phyloP scores from a whole-genome alignment of 2,329 filamentous ascomycete species.

The Tolypocladium tundrense region DNA sequence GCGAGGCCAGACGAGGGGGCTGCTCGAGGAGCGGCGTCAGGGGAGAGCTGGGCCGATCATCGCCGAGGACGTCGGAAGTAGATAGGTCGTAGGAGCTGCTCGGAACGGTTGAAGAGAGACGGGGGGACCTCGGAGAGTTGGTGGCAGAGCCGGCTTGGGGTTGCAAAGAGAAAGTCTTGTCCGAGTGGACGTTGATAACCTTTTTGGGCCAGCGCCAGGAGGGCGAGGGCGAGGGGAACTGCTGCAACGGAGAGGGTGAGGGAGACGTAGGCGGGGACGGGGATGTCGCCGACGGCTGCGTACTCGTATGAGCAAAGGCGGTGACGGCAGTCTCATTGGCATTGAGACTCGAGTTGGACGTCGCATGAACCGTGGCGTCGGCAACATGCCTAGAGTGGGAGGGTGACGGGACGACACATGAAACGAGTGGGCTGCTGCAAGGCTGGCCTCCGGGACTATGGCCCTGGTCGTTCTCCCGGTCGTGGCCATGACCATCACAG shows the following conservation, averaged over 20 bases:
- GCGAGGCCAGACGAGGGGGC: constrained; percentile 5
- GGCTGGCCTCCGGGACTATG: neutral
- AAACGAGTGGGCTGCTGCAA: neutral
- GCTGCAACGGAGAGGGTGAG: neutral
- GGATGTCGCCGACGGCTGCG: neutral
- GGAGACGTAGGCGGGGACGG: constrained; percentile 5
- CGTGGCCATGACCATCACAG: neutral
- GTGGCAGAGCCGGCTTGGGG: constrained; percentile 20
- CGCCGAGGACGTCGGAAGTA: constrained; percentile 36
- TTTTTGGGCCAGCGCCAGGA: constrained; percentile 18
- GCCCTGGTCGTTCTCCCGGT: neutral
- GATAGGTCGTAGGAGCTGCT: constrained; percentile 36
- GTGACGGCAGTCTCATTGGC: neutral
- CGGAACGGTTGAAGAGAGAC: constrained; percentile 33
- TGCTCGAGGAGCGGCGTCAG: constrained; percentile 36
- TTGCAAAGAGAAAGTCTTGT: constrained; percentile 49
- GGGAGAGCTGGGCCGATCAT: constrained; percentile 37
- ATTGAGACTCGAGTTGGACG: neutral
- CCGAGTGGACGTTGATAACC: constrained; percentile 40
- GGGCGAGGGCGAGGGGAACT: constrained; percentile 14
- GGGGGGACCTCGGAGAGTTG: constrained; percentile 27
- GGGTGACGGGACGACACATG: neutral
- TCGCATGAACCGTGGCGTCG: neutral
- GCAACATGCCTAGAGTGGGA: neutral
- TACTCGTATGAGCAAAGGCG: neutral